Evolutionary conservation across 23 red algal genomes (phyloP), one percentile per base, ranked within the genome.

Genomic region (Chondrus crispus): DNA sequence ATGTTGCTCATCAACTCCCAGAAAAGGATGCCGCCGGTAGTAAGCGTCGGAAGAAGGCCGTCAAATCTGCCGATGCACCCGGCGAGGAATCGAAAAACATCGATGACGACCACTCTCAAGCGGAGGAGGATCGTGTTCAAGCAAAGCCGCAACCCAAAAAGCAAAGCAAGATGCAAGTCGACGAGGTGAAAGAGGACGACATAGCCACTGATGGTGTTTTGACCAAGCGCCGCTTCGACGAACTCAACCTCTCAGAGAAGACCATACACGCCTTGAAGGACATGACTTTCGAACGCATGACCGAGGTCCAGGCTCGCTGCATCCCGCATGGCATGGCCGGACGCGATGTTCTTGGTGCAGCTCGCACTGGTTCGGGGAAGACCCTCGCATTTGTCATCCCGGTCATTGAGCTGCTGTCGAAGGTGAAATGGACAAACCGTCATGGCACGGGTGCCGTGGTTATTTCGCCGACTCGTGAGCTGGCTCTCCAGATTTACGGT

Each of bases 331-430:
- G 86, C 41, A 87, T 99, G 70, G 80, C 89, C 24, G 97, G 97
- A 11, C 80, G 93, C 35, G 97, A 99, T 82, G 85, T 99, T 30
- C 95, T 99, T 73, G 97, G 90, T 9, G 89, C 97, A 5, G 97
- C 97, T 7, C 79, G 94, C 20, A 99, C 97, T 2, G 97, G 97
- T 19, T 99, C 97, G 1, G 97, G 97, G 26, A 99, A 99, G 81
- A 99, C 97, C 60, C 78, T 99, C 0, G 94, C 97, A 28, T 99
- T 99, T 86, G 76, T 99, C 18, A 92, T 99, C 37, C 97, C 97
- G 20, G 88, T 99, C 19, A 74, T 96, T 14, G 97, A 99, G 83
- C 87, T 99, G 20, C 84, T 99, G 50, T 80, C 68, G 38, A 78
- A 78, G 29, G 97, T 95, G 51, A 99, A 99, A 53, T 99, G 97